Evolutionary conservation across 352 stramenopile genomes (phyloP).

Genomic region (Globisporangium echinulatum): DNA sequence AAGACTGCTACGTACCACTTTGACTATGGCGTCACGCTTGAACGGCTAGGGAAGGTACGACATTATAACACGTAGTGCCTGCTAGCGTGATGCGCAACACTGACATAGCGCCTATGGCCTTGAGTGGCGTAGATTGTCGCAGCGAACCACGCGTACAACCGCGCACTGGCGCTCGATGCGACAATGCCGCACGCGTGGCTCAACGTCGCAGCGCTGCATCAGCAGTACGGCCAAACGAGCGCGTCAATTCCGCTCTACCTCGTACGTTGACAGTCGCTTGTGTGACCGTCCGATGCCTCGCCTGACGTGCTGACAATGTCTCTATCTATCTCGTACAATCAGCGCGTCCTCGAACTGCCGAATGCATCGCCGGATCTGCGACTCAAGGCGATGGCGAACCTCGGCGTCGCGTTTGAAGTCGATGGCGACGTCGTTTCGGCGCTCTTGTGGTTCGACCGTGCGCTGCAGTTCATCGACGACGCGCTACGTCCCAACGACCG

Average conservation of each 20-base stretch:
- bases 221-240: constrained; percentile 44
- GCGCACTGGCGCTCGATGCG: constrained; percentile 25
- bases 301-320: not conserved
- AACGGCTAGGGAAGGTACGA: constrained; percentile 34
- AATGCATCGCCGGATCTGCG: constrained; percentile 3
- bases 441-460: constrained; percentile 23
- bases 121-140: constrained; percentile 24
- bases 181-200: constrained; percentile 33
- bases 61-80: not conserved
- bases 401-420: constrained; percentile 38
- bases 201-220: constrained; percentile 64
- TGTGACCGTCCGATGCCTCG: too few relatives aligned
- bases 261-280: constrained; percentile 5
- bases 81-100: not conserved
- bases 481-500: constrained; percentile 8
- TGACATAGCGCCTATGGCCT: not conserved
- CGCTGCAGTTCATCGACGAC: constrained; percentile 13
- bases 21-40: constrained; percentile 44
- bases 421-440: constrained; percentile 25
- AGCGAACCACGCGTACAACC: constrained; percentile 36
- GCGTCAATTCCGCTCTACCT: constrained; percentile 49
- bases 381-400: constrained; percentile 34
- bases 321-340: not conserved
- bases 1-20: constrained; percentile 35
- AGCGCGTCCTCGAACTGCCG: constrained; percentile 25